Evolutionary conservation across 1,139 yeast genomes (phyloP).

Genomic region (Yamadazyma taylorii): DNA sequence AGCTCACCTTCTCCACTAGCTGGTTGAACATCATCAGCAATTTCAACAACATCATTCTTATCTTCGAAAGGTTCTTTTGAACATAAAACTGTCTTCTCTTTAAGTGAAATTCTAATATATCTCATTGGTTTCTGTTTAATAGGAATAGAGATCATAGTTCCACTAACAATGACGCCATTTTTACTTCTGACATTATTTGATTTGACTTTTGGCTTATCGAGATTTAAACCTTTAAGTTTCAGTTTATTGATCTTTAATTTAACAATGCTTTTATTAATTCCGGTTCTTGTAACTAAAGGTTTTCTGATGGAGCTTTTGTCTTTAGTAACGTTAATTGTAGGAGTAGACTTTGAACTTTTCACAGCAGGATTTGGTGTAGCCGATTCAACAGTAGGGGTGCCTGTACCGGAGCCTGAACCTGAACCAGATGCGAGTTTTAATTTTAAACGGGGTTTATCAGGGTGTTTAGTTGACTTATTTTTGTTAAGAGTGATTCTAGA

Average conservation of each 20-base stretch:
- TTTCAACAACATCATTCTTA: background rate
- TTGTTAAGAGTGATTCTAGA: slow-evolving; percentile 17
- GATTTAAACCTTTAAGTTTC: slow-evolving; percentile 5
- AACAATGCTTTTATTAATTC: slow-evolving; percentile 1
- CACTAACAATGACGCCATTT: slow-evolving; percentile 16
- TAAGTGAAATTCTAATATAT: slow-evolving; percentile 30
- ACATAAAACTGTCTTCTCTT: slow-evolving; percentile 18
- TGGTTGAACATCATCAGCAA: slow-evolving; percentile 3
- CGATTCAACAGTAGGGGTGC: background rate
- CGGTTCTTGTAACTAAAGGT: background rate
- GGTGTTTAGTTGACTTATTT: slow-evolving; percentile 1
- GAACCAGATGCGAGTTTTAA: slow-evolving; percentile 17
- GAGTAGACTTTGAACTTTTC: background rate
- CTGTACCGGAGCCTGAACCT: slow-evolving; percentile 4
- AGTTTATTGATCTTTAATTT: slow-evolving; percentile 8
- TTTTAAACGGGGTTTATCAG: slow-evolving; percentile 20
- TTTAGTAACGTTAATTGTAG: slow-evolving; percentile 1
- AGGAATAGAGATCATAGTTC: slow-evolving; percentile 12
- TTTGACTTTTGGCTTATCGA: no score
- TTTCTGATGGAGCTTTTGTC: background rate
- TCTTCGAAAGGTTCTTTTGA: slow-evolving; percentile 6
- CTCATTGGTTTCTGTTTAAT: slow-evolving; percentile 12
- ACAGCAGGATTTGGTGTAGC: background rate
- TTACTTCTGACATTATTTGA: no score
- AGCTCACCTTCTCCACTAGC: slow-evolving; percentile 2